Base-by-base conservation (phyloP, 208 protist species). In the Trichomonas vaginalis region DNA sequence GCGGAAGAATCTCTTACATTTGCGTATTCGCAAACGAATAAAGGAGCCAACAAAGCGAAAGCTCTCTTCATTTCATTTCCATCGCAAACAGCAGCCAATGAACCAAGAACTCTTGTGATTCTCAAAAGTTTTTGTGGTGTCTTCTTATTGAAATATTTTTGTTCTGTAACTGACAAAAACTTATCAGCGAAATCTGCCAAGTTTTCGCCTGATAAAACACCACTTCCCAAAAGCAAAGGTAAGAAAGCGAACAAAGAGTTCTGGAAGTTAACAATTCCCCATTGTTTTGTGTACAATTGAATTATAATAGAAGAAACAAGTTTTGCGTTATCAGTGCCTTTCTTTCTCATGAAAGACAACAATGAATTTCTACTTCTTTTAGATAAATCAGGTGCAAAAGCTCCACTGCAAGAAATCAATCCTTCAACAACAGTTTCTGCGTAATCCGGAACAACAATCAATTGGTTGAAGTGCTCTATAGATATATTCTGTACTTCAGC, bases 11-110 rank as follows among this genome's bases (percentile, higher is more conserved):
- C 86, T 92, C 86, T 92, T 35, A 92, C 45, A 51, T 48, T 45
- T 40, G 86, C 40, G 51, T 92, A 92, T 39, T 92, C 86, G 45
- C 86, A 92, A 51, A 92, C 86, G 51, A 92, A 92, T 8, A 51
- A 39, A 21, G 86, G 86, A 27, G 86, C 86, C 48, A 92, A 32
- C 23, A 92, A 45, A n/a, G 15, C 10, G 37, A 92, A 92, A 35
- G 86, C 40, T 49, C 46, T 9, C 45, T 51, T 92, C 37, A 23
- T 92, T 51, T 92, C 40, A 35, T 48, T 45, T 56, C 86, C 86
- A 48, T 35, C 37, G 45, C 86, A 92, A 48, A 92, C 0, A 51
- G 45, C 45, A 39, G 86, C 14, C 0, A 92, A 32, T 8, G 40
- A 48, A 21, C 40, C 37, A 51, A 92, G 23, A n/a, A 45, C 46